Percentiles rank a stretch among this genome's conserved stretches.
Evolutionary conservation across 805 yeast genomes (phyloP).

Genomic region (Candida parachauliodes): DNA sequence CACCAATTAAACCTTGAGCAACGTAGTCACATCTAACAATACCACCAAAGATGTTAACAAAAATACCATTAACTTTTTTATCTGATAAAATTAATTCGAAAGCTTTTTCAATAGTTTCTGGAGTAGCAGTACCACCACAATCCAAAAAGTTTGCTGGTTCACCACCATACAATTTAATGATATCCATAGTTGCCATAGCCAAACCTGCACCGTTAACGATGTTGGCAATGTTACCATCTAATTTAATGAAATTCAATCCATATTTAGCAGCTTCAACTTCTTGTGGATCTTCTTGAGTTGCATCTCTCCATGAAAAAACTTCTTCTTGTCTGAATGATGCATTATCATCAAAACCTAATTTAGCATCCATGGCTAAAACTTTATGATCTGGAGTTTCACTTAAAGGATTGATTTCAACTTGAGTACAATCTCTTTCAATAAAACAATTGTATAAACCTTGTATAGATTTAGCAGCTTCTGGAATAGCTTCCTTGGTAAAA

Average conservation of each 20-base stretch:
- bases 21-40: slow-evolving; percentile 99
- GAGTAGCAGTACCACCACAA: slow-evolving; percentile 99
- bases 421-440: slow-evolving; percentile 91
- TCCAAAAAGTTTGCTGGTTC: slow-evolving; percentile 98
- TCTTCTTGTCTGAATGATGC: slow-evolving; percentile 94
- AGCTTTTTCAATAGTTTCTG: slow-evolving; percentile 95
- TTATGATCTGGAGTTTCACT: slow-evolving; percentile 87
- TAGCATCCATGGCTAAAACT: slow-evolving; percentile 98
- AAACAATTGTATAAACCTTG: slow-evolving; percentile 86
- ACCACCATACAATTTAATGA: slow-evolving; percentile 96
- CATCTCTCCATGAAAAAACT: slow-evolving; percentile 94
- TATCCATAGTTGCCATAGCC: slow-evolving; percentile 99
- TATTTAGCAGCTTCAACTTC: slow-evolving; percentile 89
- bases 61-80: slow-evolving; percentile 86
- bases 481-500: slow-evolving; percentile 70
- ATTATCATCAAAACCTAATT: slow-evolving; percentile 96
- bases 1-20: slow-evolving; percentile 95
- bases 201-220: slow-evolving; percentile 99
- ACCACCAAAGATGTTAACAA: slow-evolving; percentile 99
- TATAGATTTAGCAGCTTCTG: slow-evolving; percentile 85
- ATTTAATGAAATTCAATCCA: slow-evolving; percentile 93
- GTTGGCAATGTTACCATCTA: slow-evolving; percentile 98
- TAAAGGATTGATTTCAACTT: slow-evolving; percentile 97
- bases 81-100: slow-evolving; percentile 90
- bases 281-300: slow-evolving; percentile 96